phyloP scores from a whole-genome alignment of 805 yeast species.

The Dipodascus albidus region DNA sequence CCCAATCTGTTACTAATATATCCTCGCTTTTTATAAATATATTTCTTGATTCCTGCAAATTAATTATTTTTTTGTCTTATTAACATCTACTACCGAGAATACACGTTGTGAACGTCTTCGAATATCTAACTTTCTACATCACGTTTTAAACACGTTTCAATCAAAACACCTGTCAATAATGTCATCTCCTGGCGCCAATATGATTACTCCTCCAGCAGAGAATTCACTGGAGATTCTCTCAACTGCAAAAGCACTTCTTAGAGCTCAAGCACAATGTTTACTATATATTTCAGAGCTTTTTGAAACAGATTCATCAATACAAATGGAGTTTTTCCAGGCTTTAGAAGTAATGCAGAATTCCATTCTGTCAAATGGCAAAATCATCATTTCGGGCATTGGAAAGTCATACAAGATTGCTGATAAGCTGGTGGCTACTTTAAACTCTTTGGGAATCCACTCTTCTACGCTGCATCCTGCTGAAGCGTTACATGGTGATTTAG shows the following conservation, averaged over 20 bases:
- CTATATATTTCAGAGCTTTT: conserved; percentile 21
- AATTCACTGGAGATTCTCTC: conserved; percentile 39
- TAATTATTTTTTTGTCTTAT: too few species aligned
- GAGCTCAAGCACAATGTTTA: conserved; percentile 28
- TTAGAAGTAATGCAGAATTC: conserved; percentile 28
- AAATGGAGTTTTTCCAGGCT: conserved; percentile 20
- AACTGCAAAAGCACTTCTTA: conserved; percentile 25
- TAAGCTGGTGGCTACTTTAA: conserved; percentile 72
- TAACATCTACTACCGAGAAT: too few species aligned
- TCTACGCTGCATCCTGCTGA: conserved; percentile 70
- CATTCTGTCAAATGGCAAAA: conserved; percentile 45
- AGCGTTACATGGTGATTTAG: conserved; percentile 86
- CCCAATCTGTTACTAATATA: too few species aligned
- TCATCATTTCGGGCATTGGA: conserved; percentile 75
- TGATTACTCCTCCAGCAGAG: conserved; percentile 37
- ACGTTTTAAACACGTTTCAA: neutral
- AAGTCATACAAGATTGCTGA: conserved; percentile 71
- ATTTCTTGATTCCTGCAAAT: too few species aligned
- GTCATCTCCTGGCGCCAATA: neutral
- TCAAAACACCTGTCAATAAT: conserved; percentile 28
- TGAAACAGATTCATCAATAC: conserved; percentile 16
- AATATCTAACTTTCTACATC: neutral
- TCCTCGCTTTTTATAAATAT: too few species aligned
- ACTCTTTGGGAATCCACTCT: conserved; percentile 63
- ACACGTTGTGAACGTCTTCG: conserved; percentile 1